Evolutionary conservation across 2,329 filamentous ascomycete genomes (phyloP).

Genomic region (Ophiocordyceps camponoti-saundersi): DNA sequence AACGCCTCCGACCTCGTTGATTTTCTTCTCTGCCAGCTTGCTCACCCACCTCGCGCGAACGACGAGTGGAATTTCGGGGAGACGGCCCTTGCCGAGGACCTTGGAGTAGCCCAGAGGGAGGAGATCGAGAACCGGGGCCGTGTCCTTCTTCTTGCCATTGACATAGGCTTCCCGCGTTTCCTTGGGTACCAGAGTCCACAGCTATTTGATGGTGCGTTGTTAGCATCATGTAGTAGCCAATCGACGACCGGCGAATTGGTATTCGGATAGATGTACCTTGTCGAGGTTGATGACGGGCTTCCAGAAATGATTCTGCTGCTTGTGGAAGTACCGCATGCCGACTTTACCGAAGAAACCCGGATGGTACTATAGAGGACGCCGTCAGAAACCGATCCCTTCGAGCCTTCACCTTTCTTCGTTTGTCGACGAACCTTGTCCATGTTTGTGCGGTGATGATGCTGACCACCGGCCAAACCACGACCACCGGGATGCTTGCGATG

Average conservation of each 20-base stretch:
- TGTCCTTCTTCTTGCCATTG: constrained; percentile 63
- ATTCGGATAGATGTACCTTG: constrained; percentile 56
- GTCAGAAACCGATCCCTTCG: constrained; percentile 6
- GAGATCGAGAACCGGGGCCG: constrained; percentile 94
- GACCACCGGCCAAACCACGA: constrained; percentile 90
- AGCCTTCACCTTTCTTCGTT: constrained; percentile 27
- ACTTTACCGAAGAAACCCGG: constrained; percentile 99
- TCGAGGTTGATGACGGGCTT: constrained; percentile 98
- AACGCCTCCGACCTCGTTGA: constrained; percentile 92
- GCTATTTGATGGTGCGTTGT: constrained; percentile 31
- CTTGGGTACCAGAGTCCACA: constrained; percentile 85
- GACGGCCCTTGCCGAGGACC: constrained; percentile 93
- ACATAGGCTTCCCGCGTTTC: constrained; percentile 93
- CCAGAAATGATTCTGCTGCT: constrained; percentile 91
- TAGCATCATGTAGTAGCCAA: constrained; percentile 6
- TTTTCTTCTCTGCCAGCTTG: constrained; percentile 96
- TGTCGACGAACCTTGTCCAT: constrained; percentile 48
- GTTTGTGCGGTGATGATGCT: constrained; percentile 59
- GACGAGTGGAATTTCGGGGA: constrained; percentile 84
- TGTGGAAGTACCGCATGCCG: constrained; percentile 93
- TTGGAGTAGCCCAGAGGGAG: constrained; percentile 95
- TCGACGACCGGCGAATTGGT: neutral
- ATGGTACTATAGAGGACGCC: constrained; percentile 50
- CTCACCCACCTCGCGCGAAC: constrained; percentile 91
- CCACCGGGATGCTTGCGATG: constrained; percentile 82